Percentiles rank a stretch among this genome's conserved stretches.
Evolutionary conservation across 164 flowering plant species (phyloP).

Genomic region (Litsea cubeba): DNA sequence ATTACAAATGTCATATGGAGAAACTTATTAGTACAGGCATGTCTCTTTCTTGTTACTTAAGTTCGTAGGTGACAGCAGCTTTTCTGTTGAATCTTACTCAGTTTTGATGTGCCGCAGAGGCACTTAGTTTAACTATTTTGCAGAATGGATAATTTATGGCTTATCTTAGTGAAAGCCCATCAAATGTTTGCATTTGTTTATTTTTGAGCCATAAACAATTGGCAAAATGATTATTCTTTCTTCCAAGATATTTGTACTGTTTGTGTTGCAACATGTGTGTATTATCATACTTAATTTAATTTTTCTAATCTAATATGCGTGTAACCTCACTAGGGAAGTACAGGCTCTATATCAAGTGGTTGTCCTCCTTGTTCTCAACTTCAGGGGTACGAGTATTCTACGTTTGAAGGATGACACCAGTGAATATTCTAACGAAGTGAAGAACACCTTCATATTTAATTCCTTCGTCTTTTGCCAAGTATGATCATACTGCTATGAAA

Average conservation of each 20-base stretch:
- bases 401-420: slow-evolving; percentile 23
- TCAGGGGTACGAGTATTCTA: slow-evolving; percentile 48
- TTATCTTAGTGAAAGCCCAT: background rate
- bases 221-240: too few relatives aligned
- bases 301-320: too few relatives aligned
- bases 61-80: too few relatives aligned
- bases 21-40: slow-evolving; percentile 85
- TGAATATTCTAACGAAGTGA: slow-evolving; percentile 43
- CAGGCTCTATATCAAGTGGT: slow-evolving; percentile 87
- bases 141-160: background rate
- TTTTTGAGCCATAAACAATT: background rate
- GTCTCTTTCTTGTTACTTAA: background rate
- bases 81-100: too few relatives aligned
- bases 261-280: too few relatives aligned
- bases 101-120: too few relatives aligned
- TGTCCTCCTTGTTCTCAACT: slow-evolving; percentile 70
- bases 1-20: slow-evolving; percentile 97
- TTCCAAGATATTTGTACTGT: too few relatives aligned
- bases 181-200: background rate
- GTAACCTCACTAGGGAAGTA: slow-evolving; percentile 1
- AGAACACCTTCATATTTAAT: slow-evolving; percentile 82
- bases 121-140: too few relatives aligned
- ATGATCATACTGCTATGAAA: slow-evolving; percentile 10
- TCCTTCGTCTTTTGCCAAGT: slow-evolving; percentile 90
- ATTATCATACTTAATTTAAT: too few relatives aligned